Percentiles rank a stretch among this genome's conserved stretches.
phyloP scores from a whole-genome alignment of 495 filamentous ascomycete species.

The Lichina pygmaea region DNA sequence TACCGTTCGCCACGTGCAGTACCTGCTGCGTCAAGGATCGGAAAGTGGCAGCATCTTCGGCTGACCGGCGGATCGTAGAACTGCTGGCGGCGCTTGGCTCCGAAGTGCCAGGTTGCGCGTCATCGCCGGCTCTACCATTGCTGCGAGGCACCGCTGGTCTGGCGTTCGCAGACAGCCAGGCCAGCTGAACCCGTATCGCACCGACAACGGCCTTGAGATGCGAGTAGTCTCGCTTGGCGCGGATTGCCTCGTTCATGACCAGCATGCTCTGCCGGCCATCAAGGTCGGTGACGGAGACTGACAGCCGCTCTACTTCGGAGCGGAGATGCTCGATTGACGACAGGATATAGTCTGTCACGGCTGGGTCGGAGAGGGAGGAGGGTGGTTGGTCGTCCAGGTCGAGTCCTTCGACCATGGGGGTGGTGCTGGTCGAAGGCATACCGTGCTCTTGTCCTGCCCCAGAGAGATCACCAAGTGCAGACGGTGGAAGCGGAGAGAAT shows the following conservation, averaged over 20 bases:
- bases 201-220: constrained; percentile 36
- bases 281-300: constrained; percentile 28
- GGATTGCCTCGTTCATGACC: constrained; percentile 38
- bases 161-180: constrained; percentile 21
- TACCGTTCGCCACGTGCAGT: too few species aligned
- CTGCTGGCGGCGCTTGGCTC: too few species aligned
- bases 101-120: too few species aligned
- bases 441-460: not conserved
- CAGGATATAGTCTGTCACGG: constrained; percentile 27
- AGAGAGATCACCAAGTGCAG: too few species aligned
- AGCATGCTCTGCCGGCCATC: constrained; percentile 41
- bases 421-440: not conserved
- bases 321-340: constrained; percentile 42
- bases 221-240: constrained; percentile 38
- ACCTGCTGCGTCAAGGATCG: too few species aligned
- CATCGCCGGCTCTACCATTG: too few species aligned
- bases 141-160: too few species aligned
- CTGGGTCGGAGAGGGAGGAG: constrained; percentile 4
- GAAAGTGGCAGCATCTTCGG: too few species aligned
- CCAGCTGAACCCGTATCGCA: constrained; percentile 36
- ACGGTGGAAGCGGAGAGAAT: constrained; percentile 3
- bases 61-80: too few species aligned
- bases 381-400: constrained; percentile 3
- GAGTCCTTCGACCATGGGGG: not conserved
- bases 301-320: constrained; percentile 31